phyloP scores from a whole-genome alignment of 1,284 basidiomycete genomes.

The Rhodotorula glutinis region DNA sequence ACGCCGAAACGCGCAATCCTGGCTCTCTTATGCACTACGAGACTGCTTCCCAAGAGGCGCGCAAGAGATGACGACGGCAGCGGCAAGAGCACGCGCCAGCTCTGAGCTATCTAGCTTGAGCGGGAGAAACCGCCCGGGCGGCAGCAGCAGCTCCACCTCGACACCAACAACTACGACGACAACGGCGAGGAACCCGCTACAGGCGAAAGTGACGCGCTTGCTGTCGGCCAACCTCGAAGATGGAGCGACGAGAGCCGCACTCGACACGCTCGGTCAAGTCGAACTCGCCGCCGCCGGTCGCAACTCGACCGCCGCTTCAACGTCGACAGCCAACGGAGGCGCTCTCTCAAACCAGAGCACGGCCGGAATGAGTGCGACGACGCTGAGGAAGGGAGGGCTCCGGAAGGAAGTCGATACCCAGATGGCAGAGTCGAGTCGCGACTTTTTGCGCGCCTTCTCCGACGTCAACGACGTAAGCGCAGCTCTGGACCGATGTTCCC shows the following conservation, averaged over 20 bases:
- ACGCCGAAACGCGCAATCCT: too few species aligned
- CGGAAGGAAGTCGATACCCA: conserved; percentile 77
- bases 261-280: conserved; percentile 75
- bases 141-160: neutral
- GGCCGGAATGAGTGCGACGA: conserved; percentile 46
- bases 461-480: conserved; percentile 76
- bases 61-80: too few species aligned
- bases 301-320: conserved; percentile 35
- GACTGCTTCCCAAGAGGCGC: too few species aligned
- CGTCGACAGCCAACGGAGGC: conserved; percentile 15
- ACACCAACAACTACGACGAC: neutral
- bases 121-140: neutral
- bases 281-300: conserved; percentile 47
- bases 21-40: too few species aligned
- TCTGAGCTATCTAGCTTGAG: too few species aligned
- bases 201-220: conserved; percentile 81
- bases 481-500: neutral
- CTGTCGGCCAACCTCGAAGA: conserved; percentile 76
- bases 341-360: conserved; percentile 15
- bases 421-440: conserved; percentile 71
- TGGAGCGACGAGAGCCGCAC: conserved; percentile 69
- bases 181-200: conserved; percentile 58
- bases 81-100: too few species aligned
- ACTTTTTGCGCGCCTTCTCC: conserved; percentile 75
- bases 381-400: conserved; percentile 56